Percentiles rank a stretch among this genome's conserved stretches.
Conservation (phyloP, 768 basidiomycete genomes). For the Mycena venus region DNA sequence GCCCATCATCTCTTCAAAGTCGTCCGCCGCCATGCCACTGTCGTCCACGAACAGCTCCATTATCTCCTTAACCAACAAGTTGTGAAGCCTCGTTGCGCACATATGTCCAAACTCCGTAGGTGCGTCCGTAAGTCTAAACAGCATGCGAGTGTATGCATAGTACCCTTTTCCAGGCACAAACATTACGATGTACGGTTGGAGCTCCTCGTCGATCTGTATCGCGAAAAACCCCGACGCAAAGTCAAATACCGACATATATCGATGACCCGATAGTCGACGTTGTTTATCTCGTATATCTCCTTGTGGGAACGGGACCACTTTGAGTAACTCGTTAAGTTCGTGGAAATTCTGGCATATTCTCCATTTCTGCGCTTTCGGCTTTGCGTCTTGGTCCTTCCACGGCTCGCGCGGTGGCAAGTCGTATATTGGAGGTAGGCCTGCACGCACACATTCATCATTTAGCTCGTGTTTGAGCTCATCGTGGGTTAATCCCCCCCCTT, state of each 20-base stretch:
- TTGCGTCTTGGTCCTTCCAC: too few species aligned
- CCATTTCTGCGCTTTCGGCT: too few species aligned
- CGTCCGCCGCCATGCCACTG: conserved; percentile 45
- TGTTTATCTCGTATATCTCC: conserved; percentile 56
- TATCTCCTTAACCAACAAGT: conserved; percentile 35
- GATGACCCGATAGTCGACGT: conserved; percentile 47
- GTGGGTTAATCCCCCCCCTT: conserved; percentile 41
- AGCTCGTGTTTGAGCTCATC: conserved; percentile 50
- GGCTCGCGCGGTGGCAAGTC: too few species aligned
- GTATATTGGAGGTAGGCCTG: too few species aligned
- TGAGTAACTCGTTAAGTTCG: conserved; percentile 48
- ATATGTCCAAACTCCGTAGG: conserved; percentile 49
- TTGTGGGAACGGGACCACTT: conserved; percentile 46
- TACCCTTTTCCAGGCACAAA: conserved; percentile 53
- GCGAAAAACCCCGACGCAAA: conserved; percentile 53
- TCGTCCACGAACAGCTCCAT: conserved; percentile 56
- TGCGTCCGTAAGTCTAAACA: conserved; percentile 54
- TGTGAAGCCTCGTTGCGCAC: conserved; percentile 38
- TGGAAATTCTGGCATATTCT: too few species aligned
- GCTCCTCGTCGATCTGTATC: conserved; percentile 28
- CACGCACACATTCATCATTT: too few species aligned
- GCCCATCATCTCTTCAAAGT: conserved; percentile 42
- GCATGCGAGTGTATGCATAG: conserved; percentile 49
- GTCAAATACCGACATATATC: conserved; percentile 50
- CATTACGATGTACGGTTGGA: conserved; percentile 47